A percentile compares a stretch with the other conserved stretches of the same genome.
Evolutionary conservation across 2,329 filamentous ascomycete species (phyloP).

Genomic region (Alternaria panax): DNA sequence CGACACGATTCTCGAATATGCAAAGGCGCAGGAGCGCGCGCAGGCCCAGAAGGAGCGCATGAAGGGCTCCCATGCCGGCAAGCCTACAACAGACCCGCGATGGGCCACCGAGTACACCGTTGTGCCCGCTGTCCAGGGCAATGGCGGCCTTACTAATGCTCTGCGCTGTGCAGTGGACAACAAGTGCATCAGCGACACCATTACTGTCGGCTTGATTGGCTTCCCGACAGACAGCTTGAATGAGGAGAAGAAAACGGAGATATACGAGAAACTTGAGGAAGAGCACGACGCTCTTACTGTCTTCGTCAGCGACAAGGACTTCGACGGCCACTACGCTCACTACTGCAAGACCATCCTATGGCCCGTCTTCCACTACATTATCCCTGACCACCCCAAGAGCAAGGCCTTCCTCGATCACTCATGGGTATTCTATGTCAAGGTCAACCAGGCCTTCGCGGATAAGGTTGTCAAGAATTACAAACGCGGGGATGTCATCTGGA

Average conservation of each 20-base stretch:
- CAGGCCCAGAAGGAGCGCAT: slow-evolving; percentile 36
- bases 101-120: slow-evolving; percentile 83
- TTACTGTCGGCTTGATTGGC: slow-evolving; percentile 91
- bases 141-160: slow-evolving; percentile 89
- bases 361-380: slow-evolving; percentile 98
- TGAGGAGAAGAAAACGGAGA: slow-evolving; percentile 79
- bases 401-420: slow-evolving; percentile 98
- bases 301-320: slow-evolving; percentile 87
- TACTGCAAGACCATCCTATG: slow-evolving; percentile 98
- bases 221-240: slow-evolving; percentile 91
- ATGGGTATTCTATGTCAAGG: slow-evolving; percentile 90
- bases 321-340: slow-evolving; percentile 92
- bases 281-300: slow-evolving; percentile 85
- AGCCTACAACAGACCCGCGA: slow-evolving; percentile 50
- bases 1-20: slow-evolving; percentile 75
- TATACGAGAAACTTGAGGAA: slow-evolving; percentile 79
- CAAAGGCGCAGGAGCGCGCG: slow-evolving; percentile 55
- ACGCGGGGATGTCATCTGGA: slow-evolving; percentile 89
- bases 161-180: slow-evolving; percentile 77
- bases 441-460: slow-evolving; percentile 93
- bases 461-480: slow-evolving; percentile 92
- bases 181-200: slow-evolving; percentile 74
- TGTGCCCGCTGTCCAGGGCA: slow-evolving; percentile 86
- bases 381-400: slow-evolving; percentile 96
- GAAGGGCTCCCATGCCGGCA: slow-evolving; percentile 22